Evolutionary conservation across 768 basidiomycete genomes (phyloP), one percentile per base, ranked within the genome.

Genomic region (Agrocybe pediades): DNA sequence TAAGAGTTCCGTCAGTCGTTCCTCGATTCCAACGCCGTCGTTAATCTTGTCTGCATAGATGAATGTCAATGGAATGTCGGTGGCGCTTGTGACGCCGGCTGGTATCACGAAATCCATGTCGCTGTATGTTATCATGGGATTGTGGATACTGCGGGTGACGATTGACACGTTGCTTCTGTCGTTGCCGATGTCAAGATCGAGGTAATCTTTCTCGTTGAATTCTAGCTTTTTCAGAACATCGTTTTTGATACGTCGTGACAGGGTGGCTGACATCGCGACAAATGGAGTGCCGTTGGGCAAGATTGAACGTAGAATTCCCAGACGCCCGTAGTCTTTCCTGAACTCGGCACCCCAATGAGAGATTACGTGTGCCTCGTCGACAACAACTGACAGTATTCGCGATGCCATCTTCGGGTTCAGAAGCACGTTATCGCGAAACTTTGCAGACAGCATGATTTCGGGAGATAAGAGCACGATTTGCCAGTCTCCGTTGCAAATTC

Each of bases 331-430:
- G 23, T 63, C 60, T 52, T 73, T 72, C n/a, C 70, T 62, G 46
- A 73, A 75, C 8, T 62, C 59, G 6, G 56, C 49, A 0, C 72
- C 72, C 73, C 73, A 75, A 36, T 72, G 71, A 1, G 70, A 71
- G 1, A 75, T 53, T 47, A 66, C 66, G 46, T 75, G 74, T 0
- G 71, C 71, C 51, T 75, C 71, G 41, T 74, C 71, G 13, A 73
- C 48, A 1, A 74, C 55, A 0, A 73, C 57, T 3, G 67, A 65
- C 4, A 71, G 56, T 3, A 68, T 25, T 0, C 63, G 49, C 0
- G 30, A 36, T 7, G 23, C 50, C 44, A 72, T 65, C 25, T 55
- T 54, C 0, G 61, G 2, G 2, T 69, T 65, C 1, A 61, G 57
- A 0, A 72, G 30, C 4, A 74, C 66, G 1, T 56, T 47, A 1